Evolutionary conservation across 2,329 filamentous ascomycete genomes (phyloP).

Genomic region (Daldinia sp.): DNA sequence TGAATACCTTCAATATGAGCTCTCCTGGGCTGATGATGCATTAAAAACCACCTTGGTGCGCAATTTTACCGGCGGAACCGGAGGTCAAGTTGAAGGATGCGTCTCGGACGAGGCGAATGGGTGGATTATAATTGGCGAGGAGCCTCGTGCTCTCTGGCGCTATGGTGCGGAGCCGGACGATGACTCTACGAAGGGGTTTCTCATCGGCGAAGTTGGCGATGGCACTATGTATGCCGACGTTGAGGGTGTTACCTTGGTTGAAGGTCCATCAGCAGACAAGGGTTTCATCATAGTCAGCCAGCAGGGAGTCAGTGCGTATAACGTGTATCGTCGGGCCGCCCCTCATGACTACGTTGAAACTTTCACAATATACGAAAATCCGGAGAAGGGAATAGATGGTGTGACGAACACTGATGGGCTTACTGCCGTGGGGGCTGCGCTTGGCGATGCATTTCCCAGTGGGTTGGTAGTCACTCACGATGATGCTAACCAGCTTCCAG

Average conservation of each 20-base stretch:
- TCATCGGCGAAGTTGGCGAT: conserved; percentile 60
- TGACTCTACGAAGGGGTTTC: conserved; percentile 51
- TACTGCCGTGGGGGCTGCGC: conserved; percentile 58
- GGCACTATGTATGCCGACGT: conserved; percentile 64
- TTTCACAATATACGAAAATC: conserved; percentile 60
- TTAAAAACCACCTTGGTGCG: conserved; percentile 56
- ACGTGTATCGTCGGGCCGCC: conserved; percentile 61
- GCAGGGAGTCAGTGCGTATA: conserved; percentile 66
- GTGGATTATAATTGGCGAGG: conserved; percentile 64
- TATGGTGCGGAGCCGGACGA: conserved; percentile 63
- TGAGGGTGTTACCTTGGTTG: conserved; percentile 65
- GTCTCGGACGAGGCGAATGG: conserved; percentile 65
- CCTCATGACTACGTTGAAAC: conserved; percentile 64
- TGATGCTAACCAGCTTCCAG: conserved; percentile 64
- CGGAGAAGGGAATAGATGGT: conserved; percentile 58
- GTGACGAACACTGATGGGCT: conserved; percentile 68
- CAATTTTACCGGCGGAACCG: conserved; percentile 63
- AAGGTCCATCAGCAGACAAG: conserved; percentile 57
- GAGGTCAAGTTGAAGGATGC: conserved; percentile 67
- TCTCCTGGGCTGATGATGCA: conserved; percentile 57
- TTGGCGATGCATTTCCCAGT: conserved; percentile 58
- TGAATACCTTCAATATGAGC: conserved; percentile 66
- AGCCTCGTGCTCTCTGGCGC: conserved; percentile 64
- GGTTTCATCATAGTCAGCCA: conserved; percentile 66
- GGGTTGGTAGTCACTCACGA: conserved; percentile 66